Base-by-base conservation (phyloP, 345 rosid genomes). In the Populus simonii region DNA sequence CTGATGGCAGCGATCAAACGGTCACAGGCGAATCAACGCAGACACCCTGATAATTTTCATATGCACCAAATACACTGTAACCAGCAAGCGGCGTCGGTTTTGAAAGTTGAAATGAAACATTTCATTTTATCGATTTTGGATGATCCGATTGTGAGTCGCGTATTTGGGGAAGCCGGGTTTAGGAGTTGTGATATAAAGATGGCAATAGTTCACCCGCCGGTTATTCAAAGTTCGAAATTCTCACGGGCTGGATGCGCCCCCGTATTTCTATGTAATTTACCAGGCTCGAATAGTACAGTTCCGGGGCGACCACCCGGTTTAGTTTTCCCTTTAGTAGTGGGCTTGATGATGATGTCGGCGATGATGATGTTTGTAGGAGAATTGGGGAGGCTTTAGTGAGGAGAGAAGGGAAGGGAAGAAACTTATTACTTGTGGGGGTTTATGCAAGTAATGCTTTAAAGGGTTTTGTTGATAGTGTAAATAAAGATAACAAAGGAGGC, bases 1-100 rank as follows among this genome's bases (percentile, higher is more conserved):
- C 91, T 95, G 74, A 93, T 95, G 99, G 99, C 99, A 7, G 99
- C 99, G 9, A 93, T 95, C 75, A 93, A 93, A 79, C 89, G 99
- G 17, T 92, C 99, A 11, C 99, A 95, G 81, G 98, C 99, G 33
- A 92, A 91, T 71, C 99, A 95, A 57, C 85, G 98, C 47, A 83
- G 98, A 17, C 91, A 88, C 55, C 99, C 97, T 1, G 98, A 95
- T 83, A 92, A 88, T 39, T 91, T 90, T 74, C 91, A 93, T 67
- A 25, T 93, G n/a, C 76, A 78, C 53, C 81, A 82, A 70, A 69
- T 86, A 9, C 86, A 87, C 80, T 82, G 57, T 45, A 73, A 79
- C 49, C 84, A 81, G 23, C 87, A 80, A 70, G 66, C 90, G 71
- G 53, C 88, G 57, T 66, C 92, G 45, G 84, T 82, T 78, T 72